Evolutionary conservation across 1,284 basidiomycete species (phyloP).

Genomic region (Trametes versicolor): DNA sequence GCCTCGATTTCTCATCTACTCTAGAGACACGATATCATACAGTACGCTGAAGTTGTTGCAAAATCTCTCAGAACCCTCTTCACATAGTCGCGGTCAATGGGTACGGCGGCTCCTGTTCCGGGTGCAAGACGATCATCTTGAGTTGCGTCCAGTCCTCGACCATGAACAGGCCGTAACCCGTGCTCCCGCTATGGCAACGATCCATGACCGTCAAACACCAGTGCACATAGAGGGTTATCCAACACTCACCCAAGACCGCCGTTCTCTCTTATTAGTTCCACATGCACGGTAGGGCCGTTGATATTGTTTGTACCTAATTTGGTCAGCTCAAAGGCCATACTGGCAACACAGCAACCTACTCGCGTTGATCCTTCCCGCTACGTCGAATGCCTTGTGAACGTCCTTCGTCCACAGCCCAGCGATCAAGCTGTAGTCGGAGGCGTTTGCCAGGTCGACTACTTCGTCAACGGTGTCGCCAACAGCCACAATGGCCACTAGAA

Average conservation of each 20-base stretch:
- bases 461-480: slow-evolving; percentile 58
- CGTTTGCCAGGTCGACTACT: slow-evolving; percentile 62
- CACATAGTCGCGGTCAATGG: slow-evolving; percentile 12
- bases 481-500: slow-evolving; percentile 55
- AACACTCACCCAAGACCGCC: slow-evolving; percentile 46
- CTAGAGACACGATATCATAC: background rate
- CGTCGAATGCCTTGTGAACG: slow-evolving; percentile 53
- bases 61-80: background rate
- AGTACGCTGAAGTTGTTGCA: background rate
- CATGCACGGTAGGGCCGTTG: slow-evolving; percentile 45
- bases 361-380: slow-evolving; percentile 58
- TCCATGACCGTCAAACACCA: background rate
- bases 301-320: slow-evolving; percentile 55
- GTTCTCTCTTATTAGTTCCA: slow-evolving; percentile 36
- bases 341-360: slow-evolving; percentile 43
- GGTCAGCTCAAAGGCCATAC: background rate
- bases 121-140: slow-evolving; percentile 43
- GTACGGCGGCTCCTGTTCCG: slow-evolving; percentile 11
- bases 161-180: slow-evolving; percentile 64
- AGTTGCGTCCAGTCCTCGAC: slow-evolving; percentile 61
- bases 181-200: slow-evolving; percentile 50
- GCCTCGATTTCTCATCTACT: background rate
- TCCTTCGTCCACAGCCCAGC: slow-evolving; percentile 65
- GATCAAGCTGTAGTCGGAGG: slow-evolving; percentile 61
- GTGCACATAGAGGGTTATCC: background rate